A percentile compares a stretch with the other conserved stretches of the same genome.
These are phyloP conservation scores for Coniochaeta hoffmannii DNA, from an alignment of 2,329 filamentous ascomycete genomes.

Conservation along the genomic window DNA sequence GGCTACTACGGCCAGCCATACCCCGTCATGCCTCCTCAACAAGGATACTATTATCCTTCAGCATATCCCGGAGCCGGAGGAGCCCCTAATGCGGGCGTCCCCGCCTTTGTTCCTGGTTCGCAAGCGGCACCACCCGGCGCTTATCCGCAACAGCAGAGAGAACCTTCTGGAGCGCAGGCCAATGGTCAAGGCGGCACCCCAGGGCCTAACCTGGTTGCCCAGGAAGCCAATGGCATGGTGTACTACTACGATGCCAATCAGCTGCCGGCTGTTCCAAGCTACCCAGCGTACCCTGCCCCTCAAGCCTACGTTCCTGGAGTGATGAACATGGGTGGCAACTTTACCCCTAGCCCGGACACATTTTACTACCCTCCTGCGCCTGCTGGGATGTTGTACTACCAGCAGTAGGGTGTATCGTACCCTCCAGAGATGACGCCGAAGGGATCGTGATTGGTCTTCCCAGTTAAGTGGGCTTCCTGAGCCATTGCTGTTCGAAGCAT, in stretches of 20 bases:
- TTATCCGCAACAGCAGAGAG: constrained; percentile 36
- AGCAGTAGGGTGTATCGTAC: constrained; percentile 35
- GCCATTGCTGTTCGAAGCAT: background rate
- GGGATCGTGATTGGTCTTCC: background rate
- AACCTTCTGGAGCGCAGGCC: constrained; percentile 25
- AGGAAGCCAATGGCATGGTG: constrained; percentile 92
- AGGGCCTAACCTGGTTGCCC: constrained; percentile 57
- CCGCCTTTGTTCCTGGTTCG: constrained; percentile 49
- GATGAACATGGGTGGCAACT: constrained; percentile 67
- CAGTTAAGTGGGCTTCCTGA: background rate
- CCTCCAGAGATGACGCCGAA: no score
- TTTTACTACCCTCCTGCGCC: constrained; percentile 63
- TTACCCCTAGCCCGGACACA: constrained; percentile 58
- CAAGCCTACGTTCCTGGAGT: constrained; percentile 49
- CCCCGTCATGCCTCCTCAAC: constrained; percentile 44
- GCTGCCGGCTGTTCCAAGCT: constrained; percentile 46
- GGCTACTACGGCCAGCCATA: constrained; percentile 52
- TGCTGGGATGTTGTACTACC: constrained; percentile 51
- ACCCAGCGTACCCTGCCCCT: constrained; percentile 38
- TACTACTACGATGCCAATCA: constrained; percentile 88
- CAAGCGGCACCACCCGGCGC: constrained; percentile 36
- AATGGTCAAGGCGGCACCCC: constrained; percentile 43
- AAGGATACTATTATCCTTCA: constrained; percentile 63
- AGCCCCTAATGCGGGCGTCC: constrained; percentile 30
- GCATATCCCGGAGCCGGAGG: constrained; percentile 36